Conservation (phyloP, 257 asterid species). For the Forsythia suspensa region DNA sequence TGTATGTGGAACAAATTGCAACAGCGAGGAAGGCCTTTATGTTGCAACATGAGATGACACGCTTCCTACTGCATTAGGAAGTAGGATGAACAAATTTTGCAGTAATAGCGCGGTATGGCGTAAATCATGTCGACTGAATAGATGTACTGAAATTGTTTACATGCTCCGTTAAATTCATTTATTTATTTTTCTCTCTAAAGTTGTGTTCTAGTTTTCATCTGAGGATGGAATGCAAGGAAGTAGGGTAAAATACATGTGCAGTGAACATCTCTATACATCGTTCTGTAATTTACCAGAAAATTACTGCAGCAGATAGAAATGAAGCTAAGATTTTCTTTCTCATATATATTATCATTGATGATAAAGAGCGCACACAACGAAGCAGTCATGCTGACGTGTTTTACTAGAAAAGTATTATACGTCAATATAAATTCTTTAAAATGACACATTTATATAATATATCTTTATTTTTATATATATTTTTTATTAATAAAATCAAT, state of each 20-base stretch:
- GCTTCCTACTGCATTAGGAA: conserved; percentile 11
- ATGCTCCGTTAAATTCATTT: conserved; percentile 11
- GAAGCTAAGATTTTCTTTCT: too few species aligned
- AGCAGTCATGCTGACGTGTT: too few species aligned
- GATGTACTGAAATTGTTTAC: conserved; percentile 26
- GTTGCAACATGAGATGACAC: conserved; percentile 89
- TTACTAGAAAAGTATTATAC: too few species aligned
- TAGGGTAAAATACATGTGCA: conserved; percentile 19
- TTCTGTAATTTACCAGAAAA: conserved; percentile 11
- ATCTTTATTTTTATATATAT: too few species aligned
- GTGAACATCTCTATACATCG: background rate
- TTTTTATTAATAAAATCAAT: too few species aligned
- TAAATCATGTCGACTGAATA: conserved; percentile 30
- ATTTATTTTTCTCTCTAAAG: background rate
- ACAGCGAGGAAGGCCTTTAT: conserved; percentile 53
- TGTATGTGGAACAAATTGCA: conserved; percentile 81
- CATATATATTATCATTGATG: too few species aligned
- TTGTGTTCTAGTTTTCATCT: conserved; percentile 5
- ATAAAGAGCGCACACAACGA: too few species aligned
- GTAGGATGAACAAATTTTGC: conserved; percentile 43
- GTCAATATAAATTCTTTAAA: too few species aligned
- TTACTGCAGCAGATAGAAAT: too few species aligned
- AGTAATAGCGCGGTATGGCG: conserved; percentile 32
- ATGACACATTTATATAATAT: too few species aligned
- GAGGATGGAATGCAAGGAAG: conserved; percentile 24